phyloP scores from a whole-genome alignment of 179 eudicot genomes.

The Spinacia oleracea region DNA sequence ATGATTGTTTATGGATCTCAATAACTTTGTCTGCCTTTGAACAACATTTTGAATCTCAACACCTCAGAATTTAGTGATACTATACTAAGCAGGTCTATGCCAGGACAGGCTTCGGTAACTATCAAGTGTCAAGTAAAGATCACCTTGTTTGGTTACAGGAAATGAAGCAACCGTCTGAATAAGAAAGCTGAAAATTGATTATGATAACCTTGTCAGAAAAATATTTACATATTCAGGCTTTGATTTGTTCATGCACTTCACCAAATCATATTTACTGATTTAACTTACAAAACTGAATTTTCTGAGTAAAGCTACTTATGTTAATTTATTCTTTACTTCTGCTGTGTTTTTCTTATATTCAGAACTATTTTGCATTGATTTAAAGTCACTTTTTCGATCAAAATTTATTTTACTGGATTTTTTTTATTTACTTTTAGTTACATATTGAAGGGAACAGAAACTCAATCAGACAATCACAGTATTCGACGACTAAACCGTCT shows the following conservation, averaged over 20 bases:
- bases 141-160: neutral
- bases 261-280: no score
- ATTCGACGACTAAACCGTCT: neutral
- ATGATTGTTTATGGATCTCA: neutral
- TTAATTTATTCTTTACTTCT: no score
- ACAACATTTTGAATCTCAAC: neutral
- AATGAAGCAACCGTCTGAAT: neutral
- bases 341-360: no score
- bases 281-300: no score
- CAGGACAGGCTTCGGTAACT: neutral
- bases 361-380: no score
- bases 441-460: no score
- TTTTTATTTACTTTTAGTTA: no score
- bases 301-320: no score
- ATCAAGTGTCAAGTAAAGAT: neutral
- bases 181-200: neutral
- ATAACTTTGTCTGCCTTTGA: neutral
- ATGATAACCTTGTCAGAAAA: neutral
- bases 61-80: neutral
- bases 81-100: no score
- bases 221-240: neutral
- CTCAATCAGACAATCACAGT: no score
- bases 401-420: no score
- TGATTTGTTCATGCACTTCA: neutral
- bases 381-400: no score